Conservation (phyloP, 1,139 yeast species). For the Arxiozyma slooffiae region DNA sequence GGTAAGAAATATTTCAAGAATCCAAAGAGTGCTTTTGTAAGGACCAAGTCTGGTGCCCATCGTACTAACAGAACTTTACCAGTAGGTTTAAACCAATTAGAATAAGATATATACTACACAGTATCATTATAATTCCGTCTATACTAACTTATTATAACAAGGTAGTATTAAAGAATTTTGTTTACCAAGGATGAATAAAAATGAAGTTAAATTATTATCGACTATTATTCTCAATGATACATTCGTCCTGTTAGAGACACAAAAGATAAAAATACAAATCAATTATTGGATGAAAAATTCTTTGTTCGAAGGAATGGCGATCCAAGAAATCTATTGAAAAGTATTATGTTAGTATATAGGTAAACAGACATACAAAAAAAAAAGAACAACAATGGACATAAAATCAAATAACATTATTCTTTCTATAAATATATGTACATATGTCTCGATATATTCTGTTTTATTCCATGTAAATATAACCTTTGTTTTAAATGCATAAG, state of each 20-base stretch:
- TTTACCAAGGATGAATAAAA: slow-evolving; percentile 44
- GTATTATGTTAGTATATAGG: slow-evolving; percentile 31
- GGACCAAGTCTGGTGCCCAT: slow-evolving; percentile 50
- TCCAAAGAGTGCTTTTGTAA: slow-evolving; percentile 53
- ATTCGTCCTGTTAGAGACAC: slow-evolving; percentile 41
- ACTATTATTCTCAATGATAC: slow-evolving; percentile 47
- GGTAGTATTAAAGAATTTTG: slow-evolving; percentile 41
- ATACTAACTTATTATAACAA: slow-evolving; percentile 41
- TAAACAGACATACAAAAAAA: slow-evolving; percentile 5
- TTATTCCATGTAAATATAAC: background rate
- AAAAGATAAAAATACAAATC: slow-evolving; percentile 29
- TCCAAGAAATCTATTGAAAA: slow-evolving; percentile 55
- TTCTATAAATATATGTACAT: no score
- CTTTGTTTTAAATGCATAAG: background rate
- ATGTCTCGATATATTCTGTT: background rate
- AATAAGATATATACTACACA: slow-evolving; percentile 49
- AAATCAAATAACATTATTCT: no score
- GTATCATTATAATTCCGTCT: slow-evolving; percentile 43
- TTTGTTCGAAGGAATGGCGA: slow-evolving; percentile 71
- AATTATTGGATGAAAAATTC: slow-evolving; percentile 43
- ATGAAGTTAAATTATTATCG: slow-evolving; percentile 47
- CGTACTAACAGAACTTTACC: slow-evolving; percentile 44
- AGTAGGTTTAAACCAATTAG: slow-evolving; percentile 47
- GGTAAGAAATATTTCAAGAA: slow-evolving; percentile 41
- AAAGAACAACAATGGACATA: no score